Evolutionary conservation across 768 basidiomycete species (phyloP), one percentile per base, ranked within the genome.

Genomic region (Daedalea quercina): DNA sequence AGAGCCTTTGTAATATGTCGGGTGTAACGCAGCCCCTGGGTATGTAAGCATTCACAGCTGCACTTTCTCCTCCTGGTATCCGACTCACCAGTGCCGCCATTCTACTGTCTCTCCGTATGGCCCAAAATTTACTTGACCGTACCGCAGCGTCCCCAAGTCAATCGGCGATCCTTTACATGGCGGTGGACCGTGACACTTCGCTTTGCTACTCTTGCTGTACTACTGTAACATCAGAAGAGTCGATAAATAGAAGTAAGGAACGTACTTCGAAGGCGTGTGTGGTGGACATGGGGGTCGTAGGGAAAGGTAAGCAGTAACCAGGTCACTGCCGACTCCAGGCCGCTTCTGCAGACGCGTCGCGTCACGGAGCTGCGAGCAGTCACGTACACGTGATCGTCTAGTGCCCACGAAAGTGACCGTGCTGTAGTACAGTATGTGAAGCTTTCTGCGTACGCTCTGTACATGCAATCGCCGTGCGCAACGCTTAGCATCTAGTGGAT

Each of bases 51-150:
- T 44, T 24, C 28, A 44, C 1, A 28, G 19, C 31, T 34, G 52
- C 8, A 40, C 52, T 43, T 26, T 42, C 45, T 47, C 48, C 20
- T n/a, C 44, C 52, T 20, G 31, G 26, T 31, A 60, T 45, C 34
- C 25, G 37, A 54, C 72, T 60, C 67, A 87, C 87, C 88, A 90
- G 58, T 90, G 88, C 40, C 80, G 73, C 89, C 89, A 90, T 61
- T 82, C 74, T 2, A 89, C 79, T 0, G 74, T 78, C 65, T 87
- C 84, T 44, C 84, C 80, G 47, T 74, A 80, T 35, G 74, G 67
- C 19, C 64, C 69, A 9, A 62, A 60, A 7, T 65, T 66, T 6
- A 74, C 74, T 48, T 71, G 68, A 0, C 88, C 88, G 59, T 90
- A 88, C n/a, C 88, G 71, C 53, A 90, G 67, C 17, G 72, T 73